Base-by-base conservation (phyloP, 352 stramenopile species). In the Globisporangium emineosum region DNA sequence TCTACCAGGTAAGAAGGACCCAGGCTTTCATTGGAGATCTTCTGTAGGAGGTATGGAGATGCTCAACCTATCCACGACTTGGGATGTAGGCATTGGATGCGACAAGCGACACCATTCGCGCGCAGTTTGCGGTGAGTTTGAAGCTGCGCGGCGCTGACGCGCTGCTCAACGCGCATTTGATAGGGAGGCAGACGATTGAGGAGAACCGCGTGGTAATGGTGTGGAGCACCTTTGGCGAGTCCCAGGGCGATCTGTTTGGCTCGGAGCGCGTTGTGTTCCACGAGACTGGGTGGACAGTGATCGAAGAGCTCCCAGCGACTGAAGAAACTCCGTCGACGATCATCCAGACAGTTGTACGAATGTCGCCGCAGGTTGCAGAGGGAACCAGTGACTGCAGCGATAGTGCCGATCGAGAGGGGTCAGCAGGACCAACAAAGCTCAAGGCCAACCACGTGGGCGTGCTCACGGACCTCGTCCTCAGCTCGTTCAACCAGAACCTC, bases 401-500 rank as follows among this genome's bases (percentile, higher is more conserved):
- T 19, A 19, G 35, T 42, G 35, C 4, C 35, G 12, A 19, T 42
- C 15, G 2, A 19, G 35, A 42, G 35, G 35, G 35, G n/a, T n/a
- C n/a, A n/a, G n/a, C n/a, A n/a, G n/a, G n/a, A n/a, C n/a, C n/a
- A n/a, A n/a, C n/a, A 42, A 10, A 42, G 17, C 35, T 42, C 35
- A 42, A 19, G 35, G 4, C 12, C 10, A 25, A 47, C 15, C 60
- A 65, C 12, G 47, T 40, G 0, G 60, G 60, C 4, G 29, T 65
- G 37, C 49, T 59, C 47, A 59, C 60, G 13, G 47, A 65, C 47
- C 49, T 65, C 25, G 50, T 65, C 1, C 58, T 65, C 21, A 23
- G 45, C n/a, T 65, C 60, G 32, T 65, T 60, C 33, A 19, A 13
- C 15, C 47, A 65, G 50, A 65, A 65, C 60, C 23, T 65, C n/a